A percentile compares a stretch with the other conserved stretches of the same genome.
Conservation (phyloP, 768 basidiomycete species). For the Boletus rubescentipes region DNA sequence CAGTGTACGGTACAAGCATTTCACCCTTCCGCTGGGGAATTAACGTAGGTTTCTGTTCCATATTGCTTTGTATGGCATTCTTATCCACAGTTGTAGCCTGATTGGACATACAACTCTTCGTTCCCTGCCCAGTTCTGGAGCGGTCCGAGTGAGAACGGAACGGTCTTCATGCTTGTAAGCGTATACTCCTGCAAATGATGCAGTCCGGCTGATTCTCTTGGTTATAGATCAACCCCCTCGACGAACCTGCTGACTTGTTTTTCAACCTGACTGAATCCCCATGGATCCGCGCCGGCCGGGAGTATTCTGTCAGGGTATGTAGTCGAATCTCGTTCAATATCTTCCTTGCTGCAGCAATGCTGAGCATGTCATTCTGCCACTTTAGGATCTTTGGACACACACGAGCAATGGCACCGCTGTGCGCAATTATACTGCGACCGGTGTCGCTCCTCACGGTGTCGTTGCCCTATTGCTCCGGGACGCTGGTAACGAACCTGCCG, state of each 20-base stretch:
- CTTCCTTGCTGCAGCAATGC: not conserved
- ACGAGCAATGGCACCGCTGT: constrained; percentile 66
- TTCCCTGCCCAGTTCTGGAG: constrained; percentile 70
- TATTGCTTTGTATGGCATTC: not conserved
- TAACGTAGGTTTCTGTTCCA: constrained; percentile 43
- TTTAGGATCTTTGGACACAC: constrained; percentile 70
- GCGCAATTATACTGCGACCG: constrained; percentile 46
- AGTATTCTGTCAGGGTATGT: constrained; percentile 60
- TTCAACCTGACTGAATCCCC: constrained; percentile 69
- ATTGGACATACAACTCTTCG: constrained; percentile 38
- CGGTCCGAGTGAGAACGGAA: constrained; percentile 59
- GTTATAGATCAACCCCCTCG: constrained; percentile 54
- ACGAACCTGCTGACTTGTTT: constrained; percentile 51
- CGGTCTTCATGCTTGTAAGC: constrained; percentile 63
- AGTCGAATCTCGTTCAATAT: not conserved
- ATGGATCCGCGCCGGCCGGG: constrained; percentile 63
- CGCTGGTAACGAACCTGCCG: constrained; percentile 65
- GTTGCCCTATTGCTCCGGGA: constrained; percentile 63
- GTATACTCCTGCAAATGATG: not conserved
- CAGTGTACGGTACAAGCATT: constrained; percentile 57
- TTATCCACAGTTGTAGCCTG: constrained; percentile 25
- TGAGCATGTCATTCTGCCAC: not conserved
- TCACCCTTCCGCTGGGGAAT: constrained; percentile 69
- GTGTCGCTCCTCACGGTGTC: constrained; percentile 64
- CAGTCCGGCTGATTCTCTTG: not conserved